Base-by-base conservation (phyloP, 1,284 basidiomycete species). In the Cutaneotrichosporon spelunceum region DNA sequence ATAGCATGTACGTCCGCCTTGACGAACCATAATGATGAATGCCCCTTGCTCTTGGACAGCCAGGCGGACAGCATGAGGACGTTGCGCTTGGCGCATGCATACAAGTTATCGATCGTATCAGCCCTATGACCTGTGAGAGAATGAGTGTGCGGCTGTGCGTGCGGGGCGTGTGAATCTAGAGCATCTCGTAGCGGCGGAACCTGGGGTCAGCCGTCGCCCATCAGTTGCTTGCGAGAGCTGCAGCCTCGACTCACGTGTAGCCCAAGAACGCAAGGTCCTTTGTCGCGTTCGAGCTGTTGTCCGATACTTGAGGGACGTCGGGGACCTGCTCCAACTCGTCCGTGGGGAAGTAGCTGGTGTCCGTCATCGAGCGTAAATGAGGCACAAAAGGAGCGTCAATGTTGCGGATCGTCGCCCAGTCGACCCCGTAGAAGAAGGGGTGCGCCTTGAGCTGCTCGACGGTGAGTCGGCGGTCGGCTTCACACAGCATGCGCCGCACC, bases 341-440 rank as follows among this genome's bases (percentile, higher is more conserved):
- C 24, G 91, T 94, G 1, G 94, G 94, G 87, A 97, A 98, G 81
- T 97, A 97, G 9, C 88, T 91, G 14, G 66, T 67, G 75, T 97
- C 94, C 24, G 93, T 96, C 73, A 92, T 89, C 33, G 90, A 93
- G 67, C 89, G 88, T 54, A 99, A 83, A 64, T 89, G 90, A 4
- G 95, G 95, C 24, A 98, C 91, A 75, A 97, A 98, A 0, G 95
- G 95, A 27, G 93, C 92, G 69, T 95, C 91, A 66, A 98, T 97
- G 66, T 90, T 86, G 39, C 94, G 87, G 74, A 99, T 88, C 4
- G 87, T 84, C 30, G 84, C 82, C 94, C 94, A 99, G 79, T 96
- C 94, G 24, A 95, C 95, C 39, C 95, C 95, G 70, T 89, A 91
- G 82, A 98, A 98, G 85, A 98, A 98, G 2, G 91, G 86, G 79